phyloP scores from a whole-genome alignment of 345 rosid species.

The Salix viminalis region DNA sequence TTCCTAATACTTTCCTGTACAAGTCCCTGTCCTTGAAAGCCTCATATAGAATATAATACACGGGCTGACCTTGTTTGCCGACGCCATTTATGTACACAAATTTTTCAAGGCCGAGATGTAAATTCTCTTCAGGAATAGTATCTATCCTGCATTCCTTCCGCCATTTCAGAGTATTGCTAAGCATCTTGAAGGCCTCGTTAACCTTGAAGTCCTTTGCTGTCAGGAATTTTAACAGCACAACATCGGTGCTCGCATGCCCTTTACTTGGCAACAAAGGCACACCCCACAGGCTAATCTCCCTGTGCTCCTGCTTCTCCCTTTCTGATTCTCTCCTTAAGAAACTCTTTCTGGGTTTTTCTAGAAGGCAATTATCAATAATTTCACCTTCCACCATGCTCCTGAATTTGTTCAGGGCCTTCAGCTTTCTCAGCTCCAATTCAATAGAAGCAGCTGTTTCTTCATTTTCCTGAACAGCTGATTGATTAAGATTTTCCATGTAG shows the following conservation, averaged over 20 bases:
- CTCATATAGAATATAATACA: conserved; percentile 31
- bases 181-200: conserved; percentile 48
- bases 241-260: conserved; percentile 45
- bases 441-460: not conserved
- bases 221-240: conserved; percentile 47
- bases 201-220: conserved; percentile 40
- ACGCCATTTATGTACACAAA: conserved; percentile 21
- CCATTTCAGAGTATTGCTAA: conserved; percentile 48
- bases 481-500: not conserved
- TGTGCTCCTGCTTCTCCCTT: not conserved
- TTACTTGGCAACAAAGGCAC: conserved; percentile 55
- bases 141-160: conserved; percentile 31
- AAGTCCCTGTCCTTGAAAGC: conserved; percentile 32
- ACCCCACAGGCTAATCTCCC: conserved; percentile 47
- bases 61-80: conserved; percentile 49
- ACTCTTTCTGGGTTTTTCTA: conserved; percentile 15
- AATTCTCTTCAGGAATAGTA: conserved; percentile 26
- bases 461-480: not conserved
- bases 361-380: conserved; percentile 37
- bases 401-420: conserved; percentile 40
- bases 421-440: conserved; percentile 27
- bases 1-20: conserved; percentile 21
- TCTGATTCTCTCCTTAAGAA: not conserved
- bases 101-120: conserved; percentile 27
- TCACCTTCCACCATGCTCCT: conserved; percentile 46